Conservation (phyloP, 1,284 basidiomycete genomes). For the Ceratobasidium sp. region DNA sequence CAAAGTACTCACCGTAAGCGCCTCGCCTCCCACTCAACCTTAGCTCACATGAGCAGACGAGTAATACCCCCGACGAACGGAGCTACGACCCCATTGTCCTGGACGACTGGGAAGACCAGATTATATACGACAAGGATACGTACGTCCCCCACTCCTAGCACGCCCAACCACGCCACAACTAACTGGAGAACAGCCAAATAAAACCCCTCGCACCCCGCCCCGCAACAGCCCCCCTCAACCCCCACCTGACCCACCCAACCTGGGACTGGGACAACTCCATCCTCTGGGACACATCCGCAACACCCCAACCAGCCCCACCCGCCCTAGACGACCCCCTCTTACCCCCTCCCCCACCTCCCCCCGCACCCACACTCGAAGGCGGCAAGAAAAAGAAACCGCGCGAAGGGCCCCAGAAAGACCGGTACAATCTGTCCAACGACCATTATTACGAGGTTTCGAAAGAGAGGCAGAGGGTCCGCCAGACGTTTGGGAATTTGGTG, state of each 20-base stretch:
- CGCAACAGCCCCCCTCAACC: constrained; percentile 43
- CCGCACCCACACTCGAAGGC: constrained; percentile 38
- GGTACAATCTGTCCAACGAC: constrained; percentile 96
- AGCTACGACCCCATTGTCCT: constrained; percentile 70
- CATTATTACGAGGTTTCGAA: constrained; percentile 94
- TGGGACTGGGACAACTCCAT: constrained; percentile 52
- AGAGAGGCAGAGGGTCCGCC: constrained; percentile 90
- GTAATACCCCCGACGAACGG: constrained; percentile 61
- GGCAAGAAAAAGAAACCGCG: constrained; percentile 63
- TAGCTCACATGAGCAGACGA: too few species aligned
- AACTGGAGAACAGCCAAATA: constrained; percentile 43
- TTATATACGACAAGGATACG: constrained; percentile 64
- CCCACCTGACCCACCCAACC: constrained; percentile 56
- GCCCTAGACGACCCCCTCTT: constrained; percentile 40
- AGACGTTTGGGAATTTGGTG: constrained; percentile 95
- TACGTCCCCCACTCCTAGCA: constrained; percentile 10
- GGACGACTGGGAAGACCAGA: constrained; percentile 87
- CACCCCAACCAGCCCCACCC: constrained; percentile 23
- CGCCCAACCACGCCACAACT: not conserved
- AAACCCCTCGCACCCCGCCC: constrained; percentile 48
- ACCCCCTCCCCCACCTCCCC: constrained; percentile 45
- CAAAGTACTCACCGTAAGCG: constrained; percentile 72
- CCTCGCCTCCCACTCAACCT: too few species aligned
- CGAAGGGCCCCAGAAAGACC: constrained; percentile 66
- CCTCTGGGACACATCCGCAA: constrained; percentile 47